Base-by-base conservation (phyloP, 2,329 filamentous ascomycete genomes). In the Dothidotthia symphoricarpi region DNA sequence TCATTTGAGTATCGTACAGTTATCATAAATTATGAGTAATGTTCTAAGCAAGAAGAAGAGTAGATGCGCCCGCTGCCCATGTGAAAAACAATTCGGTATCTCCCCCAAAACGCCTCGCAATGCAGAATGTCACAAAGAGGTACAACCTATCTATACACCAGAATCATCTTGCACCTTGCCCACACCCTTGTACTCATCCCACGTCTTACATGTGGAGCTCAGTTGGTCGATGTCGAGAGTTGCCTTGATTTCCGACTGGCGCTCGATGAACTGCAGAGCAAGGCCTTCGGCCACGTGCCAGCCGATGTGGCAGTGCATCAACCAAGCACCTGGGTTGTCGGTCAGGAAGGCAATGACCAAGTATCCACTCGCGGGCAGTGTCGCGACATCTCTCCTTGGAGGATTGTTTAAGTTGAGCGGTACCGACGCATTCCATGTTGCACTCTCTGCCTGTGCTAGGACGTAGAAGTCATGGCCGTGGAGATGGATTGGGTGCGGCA, bases 241-340 rank as follows among this genome's bases (percentile, higher is more conserved):
- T 2, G 39, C 30, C 17, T 29, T 0, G 6, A 39, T 34, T n/a
- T 29, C 47, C 34, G 55, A 51, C 38, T 70, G 66, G 16, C 55
- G 45, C 51, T 74, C 77, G 1, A 78, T 45, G 51, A 78, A 76
- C 50, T 78, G 73, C 12, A 77, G 64, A 2, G 68, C 70, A 14
- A 83, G 66, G 19, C 79, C 80, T 67, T 78, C 76, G 55, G 72
- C 72, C 14, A 81, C 45, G 53, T 83, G 80, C 78, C 55, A 63
- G 3, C 54, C 58, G 26, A 62, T 62, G 30, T 63, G 58, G 41
- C 58, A 62, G 36, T 61, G 57, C 49, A 62, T 58, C 16, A 50
- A 40, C 63, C 63, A 67, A 2, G 59, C 57, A 7, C 77, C 77
- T 0, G 77, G 75, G 53, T 79, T 78, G 32, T 71, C 66, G 2